phyloP scores from a whole-genome alignment of 2,329 filamentous ascomycete species.

The Hymenoscyphus scutula region DNA sequence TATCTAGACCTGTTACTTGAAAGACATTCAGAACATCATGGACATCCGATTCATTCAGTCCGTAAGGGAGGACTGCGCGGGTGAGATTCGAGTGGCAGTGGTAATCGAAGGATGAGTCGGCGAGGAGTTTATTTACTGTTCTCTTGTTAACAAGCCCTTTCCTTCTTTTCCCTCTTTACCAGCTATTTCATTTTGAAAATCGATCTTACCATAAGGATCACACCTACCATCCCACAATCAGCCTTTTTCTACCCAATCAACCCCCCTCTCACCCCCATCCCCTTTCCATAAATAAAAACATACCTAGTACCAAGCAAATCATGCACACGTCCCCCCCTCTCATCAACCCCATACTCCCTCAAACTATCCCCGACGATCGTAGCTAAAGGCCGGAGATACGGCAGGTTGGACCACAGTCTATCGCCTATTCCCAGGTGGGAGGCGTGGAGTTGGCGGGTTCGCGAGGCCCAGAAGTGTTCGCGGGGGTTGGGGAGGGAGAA shows the following conservation, averaged over 20 bases:
- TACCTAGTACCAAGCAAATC: conserved; percentile 71
- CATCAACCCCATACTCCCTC: conserved; percentile 56
- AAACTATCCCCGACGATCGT: conserved; percentile 71
- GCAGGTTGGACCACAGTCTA: conserved; percentile 73
- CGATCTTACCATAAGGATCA: conserved; percentile 71
- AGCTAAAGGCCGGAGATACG: conserved; percentile 71
- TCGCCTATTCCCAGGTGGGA: conserved; percentile 71
- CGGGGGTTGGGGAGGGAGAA: conserved; percentile 76
- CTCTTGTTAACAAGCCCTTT: neutral
- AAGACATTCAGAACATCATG: conserved; percentile 87
- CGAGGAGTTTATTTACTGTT: conserved; percentile 60
- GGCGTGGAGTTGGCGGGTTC: conserved; percentile 75
- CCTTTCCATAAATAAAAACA: neutral
- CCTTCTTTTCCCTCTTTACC: neutral
- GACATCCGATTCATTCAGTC: conserved; percentile 69
- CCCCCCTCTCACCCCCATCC: neutral
- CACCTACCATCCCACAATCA: conserved; percentile 44
- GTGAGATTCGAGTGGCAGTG: conserved; percentile 83
- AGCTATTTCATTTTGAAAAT: neutral
- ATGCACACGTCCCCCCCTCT: conserved; percentile 67
- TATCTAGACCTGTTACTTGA: conserved; percentile 76
- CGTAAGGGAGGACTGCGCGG: conserved; percentile 66
- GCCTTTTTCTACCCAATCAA: neutral
- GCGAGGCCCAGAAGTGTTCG: conserved; percentile 78
- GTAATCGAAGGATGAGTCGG: conserved; percentile 69